Percentiles rank a stretch among this genome's conserved stretches.
These are phyloP conservation scores for Chlamydomonas reinhardtii DNA, from an alignment of 163 green algal species.

Conservation along the genomic window DNA sequence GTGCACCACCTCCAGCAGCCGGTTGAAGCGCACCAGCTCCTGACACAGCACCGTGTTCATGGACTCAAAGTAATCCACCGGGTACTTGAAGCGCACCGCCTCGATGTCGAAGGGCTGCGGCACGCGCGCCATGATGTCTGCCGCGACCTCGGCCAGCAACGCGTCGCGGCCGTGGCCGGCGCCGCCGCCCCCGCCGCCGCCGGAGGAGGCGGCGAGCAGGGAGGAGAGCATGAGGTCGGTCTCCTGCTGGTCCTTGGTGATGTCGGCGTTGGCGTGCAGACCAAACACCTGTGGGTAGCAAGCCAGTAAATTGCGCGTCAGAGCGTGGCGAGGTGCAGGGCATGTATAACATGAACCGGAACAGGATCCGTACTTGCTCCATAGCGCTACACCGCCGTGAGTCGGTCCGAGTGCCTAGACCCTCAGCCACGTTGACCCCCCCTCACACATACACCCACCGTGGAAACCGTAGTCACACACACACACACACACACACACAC, in stretches of 20 bases:
- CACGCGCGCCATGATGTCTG: conserved; percentile 70
- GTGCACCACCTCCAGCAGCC: conserved; percentile 76
- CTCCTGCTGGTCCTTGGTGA: conserved; percentile 77
- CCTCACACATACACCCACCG: too few species aligned
- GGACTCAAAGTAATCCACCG: conserved; percentile 83
- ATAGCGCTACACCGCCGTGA: too few species aligned
- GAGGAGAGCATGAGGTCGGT: conserved; percentile 72
- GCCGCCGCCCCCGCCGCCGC: conserved; percentile 49
- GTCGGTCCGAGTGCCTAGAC: too few species aligned
- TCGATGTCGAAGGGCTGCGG: conserved; percentile 83
- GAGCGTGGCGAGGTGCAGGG: too few species aligned
- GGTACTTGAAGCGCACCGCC: conserved; percentile 78
- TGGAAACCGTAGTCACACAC: too few species aligned
- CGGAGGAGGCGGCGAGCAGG: conserved; percentile 68
- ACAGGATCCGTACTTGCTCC: too few species aligned
- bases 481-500: too few species aligned
- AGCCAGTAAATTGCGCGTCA: too few species aligned
- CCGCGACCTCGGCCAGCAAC: conserved; percentile 66
- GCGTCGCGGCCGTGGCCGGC: conserved; percentile 42
- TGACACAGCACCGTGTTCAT: conserved; percentile 90
- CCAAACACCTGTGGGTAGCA: conserved; percentile 66
- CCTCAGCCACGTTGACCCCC: too few species aligned
- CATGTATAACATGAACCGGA: too few species aligned
- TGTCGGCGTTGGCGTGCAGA: conserved; percentile 84
- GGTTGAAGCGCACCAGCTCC: conserved; percentile 88